Base-by-base conservation (phyloP, 768 basidiomycete genomes). In the Suillus alpinus region DNA sequence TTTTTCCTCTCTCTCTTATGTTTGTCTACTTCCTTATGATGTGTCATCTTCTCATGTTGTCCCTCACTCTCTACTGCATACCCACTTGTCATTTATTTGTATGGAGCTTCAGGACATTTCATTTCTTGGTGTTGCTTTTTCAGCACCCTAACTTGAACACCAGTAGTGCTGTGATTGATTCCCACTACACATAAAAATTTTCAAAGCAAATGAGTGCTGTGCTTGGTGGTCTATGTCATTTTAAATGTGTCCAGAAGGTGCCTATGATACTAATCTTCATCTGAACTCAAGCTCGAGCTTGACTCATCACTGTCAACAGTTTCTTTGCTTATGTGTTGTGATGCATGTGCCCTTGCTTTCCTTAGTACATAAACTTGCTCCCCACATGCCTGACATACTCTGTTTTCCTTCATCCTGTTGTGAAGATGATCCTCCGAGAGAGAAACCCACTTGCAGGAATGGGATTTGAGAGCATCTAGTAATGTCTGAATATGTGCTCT, bases 361-460 rank as follows among this genome's bases (percentile, higher is more conserved):
- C 43, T 43, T 9, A 4, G 43, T 4, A 43, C 10, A 29, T 61
- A 61, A 43, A 61, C 34, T 20, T 61, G 56, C 26, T 61, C 60
- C 23, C 60, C 55, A 7, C 12, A 8, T 57, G 43, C 60, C 20
- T 61, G 56, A 3, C 60, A 16, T 6, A 6, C 55, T 10, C 56
- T n/a, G 55, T 57, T 61, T 1, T 49, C 46, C 12, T 18, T n/a
- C 14, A 31, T 44, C 29, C 60, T 18, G 2, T 56, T 18, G 7
- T 8, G 4, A 37, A 61, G 40, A 37, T 61, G 18, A 18, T 56
- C 23, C 6, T 56, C 31, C 2, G 60, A 32, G n/a, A 61, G 41
- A 18, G 10, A 31, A 12, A 57, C 29, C 60, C 44, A 61, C 14
- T 49, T 31, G 29, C 60, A 61, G 5, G 16, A 43, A 16, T 61